Conservation (phyloP, 495 filamentous ascomycete genomes). For the Aspergillus biplanus region DNA sequence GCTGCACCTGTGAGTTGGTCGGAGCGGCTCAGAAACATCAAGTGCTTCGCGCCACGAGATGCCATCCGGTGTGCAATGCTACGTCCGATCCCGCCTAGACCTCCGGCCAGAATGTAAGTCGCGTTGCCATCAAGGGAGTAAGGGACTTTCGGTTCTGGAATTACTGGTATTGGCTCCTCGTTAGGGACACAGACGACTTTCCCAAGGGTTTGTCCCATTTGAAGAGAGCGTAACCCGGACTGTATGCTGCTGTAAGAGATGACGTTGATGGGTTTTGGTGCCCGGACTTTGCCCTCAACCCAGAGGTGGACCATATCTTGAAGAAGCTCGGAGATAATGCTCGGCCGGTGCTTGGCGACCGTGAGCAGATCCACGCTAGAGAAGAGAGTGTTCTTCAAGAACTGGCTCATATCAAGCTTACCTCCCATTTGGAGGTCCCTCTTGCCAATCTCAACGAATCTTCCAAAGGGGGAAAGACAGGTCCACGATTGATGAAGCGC, state of each 20-base stretch:
- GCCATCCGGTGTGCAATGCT: slow-evolving; percentile 42
- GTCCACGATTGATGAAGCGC: slow-evolving; percentile 46
- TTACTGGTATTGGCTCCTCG: not conserved
- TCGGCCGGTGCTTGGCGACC: not conserved
- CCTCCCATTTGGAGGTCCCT: slow-evolving; percentile 34
- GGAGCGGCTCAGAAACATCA: slow-evolving; percentile 37
- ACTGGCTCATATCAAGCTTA: slow-evolving; percentile 24
- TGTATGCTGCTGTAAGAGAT: not conserved
- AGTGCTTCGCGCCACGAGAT: slow-evolving; percentile 36
- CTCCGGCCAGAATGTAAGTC: slow-evolving; percentile 50
- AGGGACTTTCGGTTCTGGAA: not conserved
- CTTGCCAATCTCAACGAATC: slow-evolving; percentile 50
- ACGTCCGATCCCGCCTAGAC: slow-evolving; percentile 48
- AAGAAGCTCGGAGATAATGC: not conserved
- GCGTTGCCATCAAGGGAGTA: slow-evolving; percentile 21
- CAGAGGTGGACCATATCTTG: not conserved
- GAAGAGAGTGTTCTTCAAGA: slow-evolving; percentile 29
- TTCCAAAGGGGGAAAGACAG: slow-evolving; percentile 53
- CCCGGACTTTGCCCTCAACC: not conserved
- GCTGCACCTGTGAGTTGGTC: not conserved
- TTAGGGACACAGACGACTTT: not conserved
- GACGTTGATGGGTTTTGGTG: not conserved
- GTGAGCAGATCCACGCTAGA: slow-evolving; percentile 20
- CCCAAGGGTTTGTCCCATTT: not conserved
- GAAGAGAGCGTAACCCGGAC: not conserved